Evolutionary conservation across 345 rosid genomes (phyloP).

Genomic region (Eucalyptus cloeziana): DNA sequence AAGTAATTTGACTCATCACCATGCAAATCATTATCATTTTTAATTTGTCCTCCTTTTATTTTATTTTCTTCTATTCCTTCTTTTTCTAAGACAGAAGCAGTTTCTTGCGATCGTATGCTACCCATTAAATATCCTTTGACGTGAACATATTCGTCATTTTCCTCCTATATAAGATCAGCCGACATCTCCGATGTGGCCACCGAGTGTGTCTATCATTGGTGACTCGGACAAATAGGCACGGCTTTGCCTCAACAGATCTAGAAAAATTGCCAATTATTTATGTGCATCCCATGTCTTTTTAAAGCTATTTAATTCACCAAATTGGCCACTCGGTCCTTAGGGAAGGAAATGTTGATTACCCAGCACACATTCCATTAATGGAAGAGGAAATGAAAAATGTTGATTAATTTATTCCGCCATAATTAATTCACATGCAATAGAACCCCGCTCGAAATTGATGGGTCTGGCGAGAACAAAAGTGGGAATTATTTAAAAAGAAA

Average conservation of each 20-base stretch:
- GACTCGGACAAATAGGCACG: not conserved
- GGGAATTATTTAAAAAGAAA: not conserved
- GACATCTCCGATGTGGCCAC: not conserved
- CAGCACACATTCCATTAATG: not conserved
- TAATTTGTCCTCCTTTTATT: not conserved
- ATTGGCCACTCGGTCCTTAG: not conserved
- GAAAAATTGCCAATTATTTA: not conserved
- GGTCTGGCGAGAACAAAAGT: not conserved
- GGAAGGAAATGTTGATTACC: not conserved
- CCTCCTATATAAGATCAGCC: not conserved
- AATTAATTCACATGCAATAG: not conserved
- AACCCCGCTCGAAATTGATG: not conserved
- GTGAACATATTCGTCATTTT: not conserved
- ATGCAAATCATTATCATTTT: not conserved
- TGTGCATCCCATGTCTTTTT: not conserved
- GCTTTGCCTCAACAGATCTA: not conserved
- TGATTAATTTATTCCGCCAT: not conserved
- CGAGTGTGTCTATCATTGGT: not conserved
- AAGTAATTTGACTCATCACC: not conserved
- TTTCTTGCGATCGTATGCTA: not conserved
- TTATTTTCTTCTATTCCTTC: not conserved
- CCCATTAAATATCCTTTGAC: not conserved
- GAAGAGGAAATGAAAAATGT: not conserved
- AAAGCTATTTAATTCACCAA: not conserved
- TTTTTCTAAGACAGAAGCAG: accelerated